phyloP scores from a whole-genome alignment of 148 eudicot genomes.

The Polygonum maritimum region DNA sequence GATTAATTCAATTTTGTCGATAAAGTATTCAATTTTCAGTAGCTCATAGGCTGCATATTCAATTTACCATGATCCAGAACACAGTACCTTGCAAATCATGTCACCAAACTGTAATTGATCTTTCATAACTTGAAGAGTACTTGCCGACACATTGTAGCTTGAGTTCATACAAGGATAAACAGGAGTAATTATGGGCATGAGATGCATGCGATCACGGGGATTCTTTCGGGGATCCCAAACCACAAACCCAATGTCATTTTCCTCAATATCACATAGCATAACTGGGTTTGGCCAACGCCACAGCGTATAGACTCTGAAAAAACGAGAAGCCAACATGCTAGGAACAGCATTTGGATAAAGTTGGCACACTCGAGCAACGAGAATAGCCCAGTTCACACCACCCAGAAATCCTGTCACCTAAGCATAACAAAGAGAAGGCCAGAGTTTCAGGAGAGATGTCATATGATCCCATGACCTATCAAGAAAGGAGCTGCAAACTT shows the following conservation, averaged over 20 bases:
- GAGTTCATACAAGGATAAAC: conserved; percentile 97
- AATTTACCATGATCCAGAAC: background rate
- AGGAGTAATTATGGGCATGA: conserved; percentile 95
- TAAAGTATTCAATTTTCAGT: conserved; percentile 6
- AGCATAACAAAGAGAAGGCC: background rate
- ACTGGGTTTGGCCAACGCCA: conserved; percentile 98
- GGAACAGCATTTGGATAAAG: conserved; percentile 88
- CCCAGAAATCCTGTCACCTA: conserved; percentile 96
- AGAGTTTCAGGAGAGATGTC: background rate
- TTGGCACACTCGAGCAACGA: conserved; percentile 85
- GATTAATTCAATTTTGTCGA: background rate
- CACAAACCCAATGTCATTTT: conserved; percentile 70
- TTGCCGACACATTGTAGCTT: conserved; percentile 83
- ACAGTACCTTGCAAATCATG: conserved; percentile 62
- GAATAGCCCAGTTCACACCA: conserved; percentile 94
- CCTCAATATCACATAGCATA: conserved; percentile 82
- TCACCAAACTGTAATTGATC: conserved; percentile 75
- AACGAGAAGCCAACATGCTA: conserved; percentile 81
- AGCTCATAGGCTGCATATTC: background rate
- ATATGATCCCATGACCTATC: background rate
- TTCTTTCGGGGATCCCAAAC: conserved; percentile 87
- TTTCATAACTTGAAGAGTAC: conserved; percentile 79
- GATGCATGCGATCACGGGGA: conserved; percentile 74
- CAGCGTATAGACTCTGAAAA: conserved; percentile 76
- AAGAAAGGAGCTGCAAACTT: conserved; percentile 21